Base-by-base conservation (phyloP, 2,329 filamentous ascomycete genomes). In the Neodidymelliopsis sp. region DNA sequence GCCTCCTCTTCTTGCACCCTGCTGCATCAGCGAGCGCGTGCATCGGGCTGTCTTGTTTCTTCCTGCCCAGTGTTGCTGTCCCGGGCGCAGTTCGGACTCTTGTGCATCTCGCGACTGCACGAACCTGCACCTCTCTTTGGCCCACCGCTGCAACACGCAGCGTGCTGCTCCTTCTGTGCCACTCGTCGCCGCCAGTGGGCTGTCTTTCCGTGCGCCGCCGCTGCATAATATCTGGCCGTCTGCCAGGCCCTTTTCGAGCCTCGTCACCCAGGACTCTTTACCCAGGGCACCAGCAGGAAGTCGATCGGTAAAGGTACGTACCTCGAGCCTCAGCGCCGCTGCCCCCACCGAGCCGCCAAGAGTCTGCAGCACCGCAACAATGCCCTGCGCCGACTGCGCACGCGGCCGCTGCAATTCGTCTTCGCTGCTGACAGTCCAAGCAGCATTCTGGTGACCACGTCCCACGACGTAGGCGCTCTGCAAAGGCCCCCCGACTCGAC, bases 161-260 rank as follows among this genome's bases (percentile, higher is more conserved):
- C 49, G 40, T 53, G 49, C 42, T 45, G 47, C 47, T 40, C 20
- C 23, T 34, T 30, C 41, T 37, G 49, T 47, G 38, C 49, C 31
- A 42, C 49, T 27, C 36, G 41, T 42, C 40, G 53, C 58, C 54
- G 48, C 62, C 65, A 66, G 55, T 66, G 53, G 63, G 57, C 62
- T 57, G 35, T 49, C 50, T 41, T 53, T 65, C 53, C 66, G 64
- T 68, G 54, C 57, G 56, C 60, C 53, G 60, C 59, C 44, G 61
- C 65, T 65, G 65, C 67, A 71, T 70, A 71, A 60, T 63, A 70
- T 66, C 62, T 67, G 39, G 48, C 44, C 49, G 42, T 46, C 57
- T 56, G 56, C 63, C 61, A 44, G 53, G 57, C 42, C 46, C 49
- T 35, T 54, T 57, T 50, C n/a, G n/a, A n/a, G n/a, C n/a, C n/a